Conservation (phyloP, 495 filamentous ascomycete species). For the Podospora conica region DNA sequence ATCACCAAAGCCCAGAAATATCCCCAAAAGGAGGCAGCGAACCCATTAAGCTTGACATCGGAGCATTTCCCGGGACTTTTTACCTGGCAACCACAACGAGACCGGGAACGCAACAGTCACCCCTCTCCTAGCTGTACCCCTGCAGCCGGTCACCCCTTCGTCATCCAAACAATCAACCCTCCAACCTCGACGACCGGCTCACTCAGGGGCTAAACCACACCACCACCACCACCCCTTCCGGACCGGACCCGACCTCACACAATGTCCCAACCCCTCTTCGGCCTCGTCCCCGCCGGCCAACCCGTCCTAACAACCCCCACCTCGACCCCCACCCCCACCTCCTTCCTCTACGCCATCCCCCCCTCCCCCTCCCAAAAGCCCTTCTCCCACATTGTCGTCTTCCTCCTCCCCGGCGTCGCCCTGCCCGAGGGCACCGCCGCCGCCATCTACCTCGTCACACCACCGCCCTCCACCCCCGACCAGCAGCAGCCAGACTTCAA, state of each 20-base stretch:
- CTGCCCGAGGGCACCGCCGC: slow-evolving; percentile 75
- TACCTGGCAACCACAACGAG: neutral
- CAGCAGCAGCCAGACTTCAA: slow-evolving; percentile 50
- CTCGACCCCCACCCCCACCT: slow-evolving; percentile 31
- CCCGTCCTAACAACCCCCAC: slow-evolving; percentile 40
- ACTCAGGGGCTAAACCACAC: neutral
- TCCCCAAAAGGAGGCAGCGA: neutral
- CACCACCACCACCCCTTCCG: neutral
- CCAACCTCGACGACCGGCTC: neutral
- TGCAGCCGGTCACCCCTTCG: neutral
- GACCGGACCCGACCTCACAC: neutral
- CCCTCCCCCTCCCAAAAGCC: slow-evolving; percentile 20
- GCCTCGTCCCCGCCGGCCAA: slow-evolving; percentile 46
- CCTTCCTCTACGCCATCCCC: slow-evolving; percentile 43
- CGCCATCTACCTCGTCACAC: slow-evolving; percentile 72
- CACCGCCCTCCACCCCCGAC: slow-evolving; percentile 17
- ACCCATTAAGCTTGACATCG: neutral
- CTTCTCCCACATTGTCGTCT: slow-evolving; percentile 80
- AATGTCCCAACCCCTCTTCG: slow-evolving; percentile 37
- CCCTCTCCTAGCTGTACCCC: too few relatives aligned
- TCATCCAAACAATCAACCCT: neutral
- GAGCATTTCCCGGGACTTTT: neutral
- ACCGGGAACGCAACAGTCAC: too few relatives aligned
- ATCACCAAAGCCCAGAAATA: neutral
- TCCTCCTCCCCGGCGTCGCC: slow-evolving; percentile 72